Conservation (phyloP, 345 rosid species). For the Trapa incisa region DNA sequence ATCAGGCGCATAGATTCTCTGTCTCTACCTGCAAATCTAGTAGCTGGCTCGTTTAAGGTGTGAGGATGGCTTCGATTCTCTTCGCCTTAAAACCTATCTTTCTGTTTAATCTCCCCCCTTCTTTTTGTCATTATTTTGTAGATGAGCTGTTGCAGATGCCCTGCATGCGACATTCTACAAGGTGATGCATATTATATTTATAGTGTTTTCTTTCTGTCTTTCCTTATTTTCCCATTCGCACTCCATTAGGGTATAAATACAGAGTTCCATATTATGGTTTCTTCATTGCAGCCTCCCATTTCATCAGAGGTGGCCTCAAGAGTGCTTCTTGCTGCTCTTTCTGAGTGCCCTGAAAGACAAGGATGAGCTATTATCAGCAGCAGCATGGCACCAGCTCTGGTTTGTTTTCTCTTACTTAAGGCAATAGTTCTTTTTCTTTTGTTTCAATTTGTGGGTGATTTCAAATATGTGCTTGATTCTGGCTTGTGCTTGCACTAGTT, state of each 20-base stretch:
- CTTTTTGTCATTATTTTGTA: constrained; percentile 8
- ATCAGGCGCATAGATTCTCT: constrained; percentile 7
- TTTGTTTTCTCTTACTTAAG: constrained; percentile 4
- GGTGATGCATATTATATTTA: constrained; percentile 27
- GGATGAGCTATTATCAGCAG: constrained; percentile 15
- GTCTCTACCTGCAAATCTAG: constrained; percentile 8
- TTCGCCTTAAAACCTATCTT: constrained; percentile 9
- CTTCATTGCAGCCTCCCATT: constrained; percentile 10
- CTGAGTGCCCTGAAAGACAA: background rate
- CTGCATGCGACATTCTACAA: background rate
- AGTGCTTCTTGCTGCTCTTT: background rate
- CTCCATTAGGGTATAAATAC: constrained; percentile 12
- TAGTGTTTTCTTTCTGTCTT: background rate
- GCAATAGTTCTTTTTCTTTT: background rate
- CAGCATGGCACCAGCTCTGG: constrained; percentile 16
- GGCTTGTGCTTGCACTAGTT: no score
- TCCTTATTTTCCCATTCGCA: constrained; percentile 1
- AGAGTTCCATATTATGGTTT: constrained; percentile 4
- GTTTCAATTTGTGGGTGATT: background rate
- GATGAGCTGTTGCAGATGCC: constrained; percentile 9
- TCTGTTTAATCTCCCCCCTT: constrained; percentile 2
- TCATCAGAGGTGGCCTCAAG: constrained; percentile 3
- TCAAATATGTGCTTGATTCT: background rate
- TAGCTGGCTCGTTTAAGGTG: constrained; percentile 10
- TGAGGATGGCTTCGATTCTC: constrained; percentile 12